Evolutionary conservation across 2,329 filamentous ascomycete species (phyloP).

Genomic region (Beauveria pseudobassiana): DNA sequence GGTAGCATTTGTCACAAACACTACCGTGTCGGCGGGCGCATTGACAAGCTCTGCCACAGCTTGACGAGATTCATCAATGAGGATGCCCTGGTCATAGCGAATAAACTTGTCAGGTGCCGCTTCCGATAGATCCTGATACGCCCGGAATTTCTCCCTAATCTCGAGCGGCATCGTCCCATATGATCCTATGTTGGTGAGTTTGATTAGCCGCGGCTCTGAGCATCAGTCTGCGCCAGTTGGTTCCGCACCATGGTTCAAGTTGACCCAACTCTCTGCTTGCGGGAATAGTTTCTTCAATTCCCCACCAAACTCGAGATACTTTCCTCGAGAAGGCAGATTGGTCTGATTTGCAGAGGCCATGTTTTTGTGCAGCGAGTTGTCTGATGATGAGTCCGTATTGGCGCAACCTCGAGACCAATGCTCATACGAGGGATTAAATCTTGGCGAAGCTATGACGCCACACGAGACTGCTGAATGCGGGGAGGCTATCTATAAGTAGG

Average conservation of each 20-base stretch:
- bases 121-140: constrained; percentile 63
- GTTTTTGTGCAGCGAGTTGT: background rate
- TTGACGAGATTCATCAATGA: constrained; percentile 56
- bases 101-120: constrained; percentile 68
- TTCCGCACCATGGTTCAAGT: constrained; percentile 10
- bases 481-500: background rate
- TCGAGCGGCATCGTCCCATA: constrained; percentile 67
- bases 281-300: constrained; percentile 6
- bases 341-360: background rate
- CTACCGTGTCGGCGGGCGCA: constrained; percentile 56
- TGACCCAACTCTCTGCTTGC: background rate
- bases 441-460: background rate
- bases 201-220: background rate
- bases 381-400: background rate
- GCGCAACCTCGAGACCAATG: background rate
- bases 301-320: constrained; percentile 9
- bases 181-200: constrained; percentile 46
- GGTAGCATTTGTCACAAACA: constrained; percentile 78
- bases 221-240: background rate
- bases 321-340: background rate
- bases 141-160: constrained; percentile 51
- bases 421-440: background rate
- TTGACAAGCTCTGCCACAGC: constrained; percentile 61
- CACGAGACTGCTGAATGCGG: no score
- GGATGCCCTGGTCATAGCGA: constrained; percentile 54